Evolutionary conservation across 148 eudicot species (phyloP).

Genomic region (Pouteria glomerata): DNA sequence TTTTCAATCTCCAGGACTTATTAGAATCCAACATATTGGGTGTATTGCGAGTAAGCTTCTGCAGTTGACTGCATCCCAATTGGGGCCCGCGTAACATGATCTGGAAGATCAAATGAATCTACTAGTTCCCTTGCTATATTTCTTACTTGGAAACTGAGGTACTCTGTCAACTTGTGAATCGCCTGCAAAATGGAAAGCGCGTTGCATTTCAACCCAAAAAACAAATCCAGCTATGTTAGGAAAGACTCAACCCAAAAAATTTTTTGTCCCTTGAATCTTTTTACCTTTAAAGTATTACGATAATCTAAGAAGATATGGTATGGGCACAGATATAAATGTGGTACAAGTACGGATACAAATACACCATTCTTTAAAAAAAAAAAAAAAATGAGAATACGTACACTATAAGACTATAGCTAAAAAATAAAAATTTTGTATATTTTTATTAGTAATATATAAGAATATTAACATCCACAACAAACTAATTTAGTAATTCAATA

Average conservation of each 20-base stretch:
- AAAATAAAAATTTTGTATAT: too few relatives aligned
- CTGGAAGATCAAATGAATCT: conserved; percentile 88
- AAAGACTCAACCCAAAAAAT: neutral
- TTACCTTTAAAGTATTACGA: too few relatives aligned
- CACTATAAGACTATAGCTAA: too few relatives aligned
- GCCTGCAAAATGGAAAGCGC: conserved; percentile 50
- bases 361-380: too few relatives aligned
- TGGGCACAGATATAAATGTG: too few relatives aligned
- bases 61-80: conserved; percentile 74
- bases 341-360: too few relatives aligned
- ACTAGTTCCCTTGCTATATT: conserved; percentile 83
- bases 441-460: too few relatives aligned
- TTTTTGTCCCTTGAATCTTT: neutral
- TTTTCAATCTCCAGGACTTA: conserved; percentile 12
- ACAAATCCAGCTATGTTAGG: neutral
- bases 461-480: too few relatives aligned
- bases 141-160: conserved; percentile 85
- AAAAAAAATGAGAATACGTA: too few relatives aligned
- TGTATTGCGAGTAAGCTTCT: conserved; percentile 77
- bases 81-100: conserved; percentile 82
- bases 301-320: too few relatives aligned
- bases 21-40: conserved; percentile 71
- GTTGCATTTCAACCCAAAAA: neutral
- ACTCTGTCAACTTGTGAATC: conserved; percentile 77
- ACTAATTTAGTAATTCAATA: too few relatives aligned